Percentiles rank a stretch among this genome's conserved stretches.
phyloP scores from a whole-genome alignment of 371 early-diverging fungal species.

The Blastocladiella emersonii region DNA sequence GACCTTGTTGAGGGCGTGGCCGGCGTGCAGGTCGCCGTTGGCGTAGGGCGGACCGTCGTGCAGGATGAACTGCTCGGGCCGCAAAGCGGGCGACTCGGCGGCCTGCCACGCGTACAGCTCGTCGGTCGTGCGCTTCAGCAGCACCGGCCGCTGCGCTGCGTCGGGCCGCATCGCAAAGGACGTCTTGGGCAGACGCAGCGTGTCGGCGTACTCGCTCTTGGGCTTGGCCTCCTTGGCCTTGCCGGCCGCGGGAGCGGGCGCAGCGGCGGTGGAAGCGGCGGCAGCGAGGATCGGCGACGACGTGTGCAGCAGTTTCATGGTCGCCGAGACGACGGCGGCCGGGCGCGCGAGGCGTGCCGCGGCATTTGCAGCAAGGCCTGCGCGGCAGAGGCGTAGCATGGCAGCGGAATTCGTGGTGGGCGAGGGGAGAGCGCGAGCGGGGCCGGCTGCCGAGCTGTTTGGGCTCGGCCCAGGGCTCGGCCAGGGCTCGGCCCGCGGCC shows the following conservation, averaged over 20 bases:
- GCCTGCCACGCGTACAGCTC: conserved; percentile 55
- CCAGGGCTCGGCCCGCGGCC: no score
- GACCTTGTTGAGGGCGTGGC: conserved; percentile 89
- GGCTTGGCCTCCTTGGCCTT: background rate
- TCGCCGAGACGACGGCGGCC: no score
- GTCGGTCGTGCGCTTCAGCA: conserved; percentile 46
- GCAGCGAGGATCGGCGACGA: no score
- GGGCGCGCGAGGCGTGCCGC: no score
- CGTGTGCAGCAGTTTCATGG: no score
- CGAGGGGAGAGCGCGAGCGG: no score
- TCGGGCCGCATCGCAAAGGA: conserved; percentile 56
- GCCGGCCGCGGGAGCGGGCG: background rate
- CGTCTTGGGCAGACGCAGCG: conserved; percentile 56
- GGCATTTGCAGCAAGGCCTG: no score
- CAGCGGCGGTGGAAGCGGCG: no score
- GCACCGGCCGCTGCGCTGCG: conserved; percentile 42
- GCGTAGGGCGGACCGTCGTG: conserved; percentile 98
- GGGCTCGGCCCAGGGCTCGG: no score
- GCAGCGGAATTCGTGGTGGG: no score
- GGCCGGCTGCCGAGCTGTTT: no score
- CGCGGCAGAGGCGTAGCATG: no score
- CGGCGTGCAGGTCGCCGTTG: conserved; percentile 84
- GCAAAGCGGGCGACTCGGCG: conserved; percentile 47
- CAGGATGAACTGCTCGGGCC: conserved; percentile 40
- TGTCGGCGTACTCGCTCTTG: conserved; percentile 29